Conservation (phyloP, 2,329 filamentous ascomycete species). For the Scolecobasidium constrictum region DNA sequence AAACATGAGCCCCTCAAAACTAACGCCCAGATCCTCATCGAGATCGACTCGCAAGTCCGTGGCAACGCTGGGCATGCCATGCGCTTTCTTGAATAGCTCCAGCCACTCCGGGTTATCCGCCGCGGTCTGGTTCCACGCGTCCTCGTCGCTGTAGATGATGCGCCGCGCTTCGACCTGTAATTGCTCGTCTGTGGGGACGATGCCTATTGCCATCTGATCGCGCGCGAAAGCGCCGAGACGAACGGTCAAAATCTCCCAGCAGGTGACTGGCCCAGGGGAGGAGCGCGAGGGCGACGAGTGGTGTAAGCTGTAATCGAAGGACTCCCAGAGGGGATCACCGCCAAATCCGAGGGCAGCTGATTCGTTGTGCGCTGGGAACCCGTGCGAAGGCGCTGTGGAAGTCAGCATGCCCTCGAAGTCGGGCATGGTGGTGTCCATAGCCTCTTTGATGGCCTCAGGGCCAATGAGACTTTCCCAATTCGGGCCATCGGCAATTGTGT, state of each 20-base stretch:
- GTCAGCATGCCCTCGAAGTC: not conserved
- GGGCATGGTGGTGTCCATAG: not conserved
- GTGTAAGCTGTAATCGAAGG: not conserved
- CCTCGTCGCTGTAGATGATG: slow-evolving; percentile 37
- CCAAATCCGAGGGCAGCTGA: not conserved
- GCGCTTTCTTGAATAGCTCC: slow-evolving; percentile 12
- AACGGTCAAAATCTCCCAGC: slow-evolving; percentile 40
- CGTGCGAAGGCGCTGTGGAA: slow-evolving; percentile 2
- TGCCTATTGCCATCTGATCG: slow-evolving; percentile 23
- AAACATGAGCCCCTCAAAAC: slow-evolving; percentile 3
- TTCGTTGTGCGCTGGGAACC: not conserved
- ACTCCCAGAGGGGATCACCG: not conserved
- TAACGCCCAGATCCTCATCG: slow-evolving; percentile 10
- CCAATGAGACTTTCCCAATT: slow-evolving; percentile 4
- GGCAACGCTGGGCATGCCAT: slow-evolving; percentile 8
- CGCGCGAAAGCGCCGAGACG: slow-evolving; percentile 34
- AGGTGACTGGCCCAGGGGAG: slow-evolving; percentile 22
- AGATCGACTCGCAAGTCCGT: slow-evolving; percentile 5
- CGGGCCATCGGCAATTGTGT: not conserved
- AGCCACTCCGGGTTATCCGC: slow-evolving; percentile 22
- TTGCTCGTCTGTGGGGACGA: slow-evolving; percentile 37
- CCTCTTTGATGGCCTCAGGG: not conserved
- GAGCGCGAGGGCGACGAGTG: not conserved
- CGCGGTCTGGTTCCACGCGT: slow-evolving; percentile 34
- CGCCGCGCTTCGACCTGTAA: slow-evolving; percentile 36